These are phyloP conservation scores for Tolypocladium tropicale DNA, from an alignment of 2,329 filamentous ascomycete species.

Conservation along the genomic window DNA sequence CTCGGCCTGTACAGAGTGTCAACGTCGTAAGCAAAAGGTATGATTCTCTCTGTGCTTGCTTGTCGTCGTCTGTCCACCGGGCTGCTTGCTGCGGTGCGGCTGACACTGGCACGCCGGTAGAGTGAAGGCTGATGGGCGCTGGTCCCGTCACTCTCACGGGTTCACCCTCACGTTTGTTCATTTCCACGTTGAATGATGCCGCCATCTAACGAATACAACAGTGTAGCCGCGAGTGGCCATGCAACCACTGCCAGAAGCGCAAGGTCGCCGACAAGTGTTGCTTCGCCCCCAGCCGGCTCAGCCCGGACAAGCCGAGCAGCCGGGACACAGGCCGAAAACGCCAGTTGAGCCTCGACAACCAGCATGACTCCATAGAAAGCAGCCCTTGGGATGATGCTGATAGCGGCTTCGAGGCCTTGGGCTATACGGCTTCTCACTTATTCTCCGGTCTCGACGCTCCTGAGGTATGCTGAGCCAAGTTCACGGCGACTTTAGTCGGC, in stretches of 20 bases:
- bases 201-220: conserved; percentile 4
- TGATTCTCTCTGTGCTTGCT: neutral
- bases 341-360: conserved; percentile 9
- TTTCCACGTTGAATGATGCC: neutral
- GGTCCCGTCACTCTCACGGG: neutral
- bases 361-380: conserved; percentile 7
- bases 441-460: conserved; percentile 16
- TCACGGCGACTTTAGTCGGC: neutral
- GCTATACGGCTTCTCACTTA: conserved; percentile 23
- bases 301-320: conserved; percentile 10
- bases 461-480: conserved; percentile 10
- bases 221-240: conserved; percentile 30
- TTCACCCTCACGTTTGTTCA: neutral
- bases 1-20: conserved; percentile 32
- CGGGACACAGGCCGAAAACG: conserved; percentile 13
- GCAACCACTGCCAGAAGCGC: conserved; percentile 28
- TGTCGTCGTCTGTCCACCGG: neutral
- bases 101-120: neutral
- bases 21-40: conserved; percentile 29
- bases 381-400: conserved; percentile 15
- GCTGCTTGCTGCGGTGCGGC: neutral
- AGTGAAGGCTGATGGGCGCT: too few species aligned
- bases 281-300: conserved; percentile 16
- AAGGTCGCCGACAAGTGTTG: conserved; percentile 26
- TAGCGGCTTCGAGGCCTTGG: conserved; percentile 22